A percentile compares a stretch with the other conserved stretches of the same genome.
These are phyloP conservation scores for Phialophora expanda DNA, from an alignment of 2,329 filamentous ascomycete species.

Conservation along the genomic window DNA sequence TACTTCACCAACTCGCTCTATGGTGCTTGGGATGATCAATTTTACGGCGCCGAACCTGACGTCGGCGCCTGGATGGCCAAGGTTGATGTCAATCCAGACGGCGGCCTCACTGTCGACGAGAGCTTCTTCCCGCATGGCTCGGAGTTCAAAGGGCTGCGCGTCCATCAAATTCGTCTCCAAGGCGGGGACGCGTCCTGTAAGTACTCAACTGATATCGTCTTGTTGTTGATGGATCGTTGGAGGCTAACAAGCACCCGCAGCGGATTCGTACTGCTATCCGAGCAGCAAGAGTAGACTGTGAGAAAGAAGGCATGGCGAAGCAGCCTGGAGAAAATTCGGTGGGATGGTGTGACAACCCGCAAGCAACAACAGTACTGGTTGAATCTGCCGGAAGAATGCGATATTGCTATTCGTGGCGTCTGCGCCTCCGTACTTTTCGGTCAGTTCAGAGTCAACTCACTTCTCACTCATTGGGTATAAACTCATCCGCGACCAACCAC, in stretches of 20 bases:
- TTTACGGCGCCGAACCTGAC: constrained; percentile 5
- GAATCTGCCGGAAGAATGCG: too few species aligned
- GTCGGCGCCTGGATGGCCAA: constrained; percentile 18
- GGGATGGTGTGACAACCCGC: neutral
- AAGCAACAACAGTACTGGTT: neutral
- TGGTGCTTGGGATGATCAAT: constrained; percentile 18
- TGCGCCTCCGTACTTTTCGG: neutral
- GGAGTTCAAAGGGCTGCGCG: constrained; percentile 9
- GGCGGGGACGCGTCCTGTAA: constrained; percentile 18
- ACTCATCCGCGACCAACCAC: neutral
- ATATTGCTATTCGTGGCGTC: neutral
- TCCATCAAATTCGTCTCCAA: constrained; percentile 19
- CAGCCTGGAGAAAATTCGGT: too few species aligned
- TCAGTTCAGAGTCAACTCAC: neutral
- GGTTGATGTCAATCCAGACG: constrained; percentile 8
- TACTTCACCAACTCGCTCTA: constrained; percentile 22
- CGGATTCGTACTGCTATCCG: constrained; percentile 16
- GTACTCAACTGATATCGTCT: neutral
- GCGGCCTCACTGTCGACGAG: constrained; percentile 10
- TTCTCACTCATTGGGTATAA: neutral
- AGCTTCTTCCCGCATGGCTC: constrained; percentile 15
- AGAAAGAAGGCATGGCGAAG: neutral
- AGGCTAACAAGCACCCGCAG: neutral
- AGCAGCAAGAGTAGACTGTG: constrained; percentile 10
- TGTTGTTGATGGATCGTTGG: neutral